Evolutionary conservation across 108 stramenopile genomes (phyloP).

Genomic region (Nannochloropsis granulata): DNA sequence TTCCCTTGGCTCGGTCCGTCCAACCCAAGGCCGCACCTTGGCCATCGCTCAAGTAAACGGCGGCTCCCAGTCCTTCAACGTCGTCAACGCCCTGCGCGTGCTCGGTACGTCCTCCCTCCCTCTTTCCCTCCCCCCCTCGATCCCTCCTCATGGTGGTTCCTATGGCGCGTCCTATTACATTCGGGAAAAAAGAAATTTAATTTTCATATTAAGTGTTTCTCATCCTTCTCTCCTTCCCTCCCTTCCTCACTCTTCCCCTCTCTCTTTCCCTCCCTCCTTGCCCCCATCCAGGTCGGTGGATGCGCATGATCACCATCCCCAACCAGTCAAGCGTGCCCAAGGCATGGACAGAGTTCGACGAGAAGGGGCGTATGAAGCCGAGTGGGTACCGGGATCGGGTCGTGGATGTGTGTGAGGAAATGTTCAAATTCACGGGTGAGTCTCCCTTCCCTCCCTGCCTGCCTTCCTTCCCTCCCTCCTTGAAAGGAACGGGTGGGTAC

Average conservation of each 20-base stretch:
- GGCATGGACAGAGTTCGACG: conserved; percentile 52
- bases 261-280: too few relatives aligned
- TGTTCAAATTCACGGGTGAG: conserved; percentile 46
- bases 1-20: conserved; percentile 46
- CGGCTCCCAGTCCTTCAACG: conserved; percentile 50
- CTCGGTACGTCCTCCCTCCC: conserved; percentile 5
- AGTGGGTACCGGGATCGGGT: conserved; percentile 44
- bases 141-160: too few relatives aligned
- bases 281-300: conserved; percentile 34
- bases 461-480: background rate
- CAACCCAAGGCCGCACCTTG: conserved; percentile 47
- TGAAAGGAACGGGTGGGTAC: background rate
- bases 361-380: conserved; percentile 46
- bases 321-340: conserved; percentile 48
- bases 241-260: too few relatives aligned
- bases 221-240: too few relatives aligned
- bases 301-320: conserved; percentile 51
- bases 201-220: too few relatives aligned
- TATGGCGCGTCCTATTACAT: too few relatives aligned
- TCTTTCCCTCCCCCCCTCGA: too few relatives aligned
- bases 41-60: conserved; percentile 39
- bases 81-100: conserved; percentile 44
- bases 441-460: background rate
- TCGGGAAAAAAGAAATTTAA: too few relatives aligned
- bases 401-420: conserved; percentile 50